phyloP scores from a whole-genome alignment of 352 stramenopile species.

The Pythium apleroticum region DNA sequence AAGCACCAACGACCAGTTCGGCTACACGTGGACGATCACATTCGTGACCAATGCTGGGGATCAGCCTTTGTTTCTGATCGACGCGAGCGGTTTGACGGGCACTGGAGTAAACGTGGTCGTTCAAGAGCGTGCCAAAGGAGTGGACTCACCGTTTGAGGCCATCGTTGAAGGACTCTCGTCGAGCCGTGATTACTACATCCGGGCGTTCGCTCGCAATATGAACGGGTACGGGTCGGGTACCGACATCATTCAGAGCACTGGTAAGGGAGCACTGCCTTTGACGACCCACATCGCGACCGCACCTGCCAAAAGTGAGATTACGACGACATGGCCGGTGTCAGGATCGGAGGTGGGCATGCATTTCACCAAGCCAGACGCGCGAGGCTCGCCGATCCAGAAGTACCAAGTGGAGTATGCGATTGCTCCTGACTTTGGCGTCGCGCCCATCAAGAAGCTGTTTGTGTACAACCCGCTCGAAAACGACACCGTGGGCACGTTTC shows the following conservation, averaged over 20 bases:
- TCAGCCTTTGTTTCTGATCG: constrained; percentile 49
- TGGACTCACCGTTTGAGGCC: constrained; percentile 61
- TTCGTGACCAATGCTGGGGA: constrained; percentile 75
- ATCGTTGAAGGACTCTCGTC: constrained; percentile 49
- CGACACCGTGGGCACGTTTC: constrained; percentile 68
- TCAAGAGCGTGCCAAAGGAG: constrained; percentile 57
- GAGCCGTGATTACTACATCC: constrained; percentile 55
- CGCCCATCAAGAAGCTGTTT: constrained; percentile 48
- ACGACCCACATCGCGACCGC: constrained; percentile 35
- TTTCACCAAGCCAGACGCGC: constrained; percentile 22
- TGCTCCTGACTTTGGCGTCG: constrained; percentile 45
- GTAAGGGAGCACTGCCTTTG: constrained; percentile 55
- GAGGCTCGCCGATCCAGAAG: constrained; percentile 39
- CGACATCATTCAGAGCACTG: constrained; percentile 52
- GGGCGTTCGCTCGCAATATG: constrained; percentile 60
- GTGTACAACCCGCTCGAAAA: constrained; percentile 45
- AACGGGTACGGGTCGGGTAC: constrained; percentile 70
- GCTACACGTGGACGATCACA: constrained; percentile 63
- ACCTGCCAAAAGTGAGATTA: constrained; percentile 42
- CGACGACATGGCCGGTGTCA: constrained; percentile 49
- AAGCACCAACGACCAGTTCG: constrained; percentile 39
- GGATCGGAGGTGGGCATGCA: constrained; percentile 45
- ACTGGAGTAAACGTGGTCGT: constrained; percentile 43
- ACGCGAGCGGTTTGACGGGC: constrained; percentile 40
- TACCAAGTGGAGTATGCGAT: constrained; percentile 65